These are phyloP conservation scores for Aspergillus tubingensis DNA, from an alignment of 2,329 filamentous ascomycete species.

Conservation along the genomic window DNA sequence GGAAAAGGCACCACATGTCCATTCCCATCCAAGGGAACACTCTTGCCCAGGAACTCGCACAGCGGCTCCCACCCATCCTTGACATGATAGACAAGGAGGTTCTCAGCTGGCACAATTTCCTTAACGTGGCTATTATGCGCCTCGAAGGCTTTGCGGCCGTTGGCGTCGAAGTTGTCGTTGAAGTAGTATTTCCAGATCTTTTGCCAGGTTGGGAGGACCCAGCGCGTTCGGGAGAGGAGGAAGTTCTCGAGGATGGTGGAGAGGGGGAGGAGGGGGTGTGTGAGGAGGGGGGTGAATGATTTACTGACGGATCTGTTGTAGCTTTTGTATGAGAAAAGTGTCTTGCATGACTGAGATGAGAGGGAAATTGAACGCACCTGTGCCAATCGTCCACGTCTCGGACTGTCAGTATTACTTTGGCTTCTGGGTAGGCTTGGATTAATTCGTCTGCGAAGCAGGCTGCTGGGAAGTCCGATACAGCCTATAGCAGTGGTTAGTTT, in stretches of 20 bases:
- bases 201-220: constrained; percentile 13
- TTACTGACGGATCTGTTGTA: too few species aligned
- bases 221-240: neutral
- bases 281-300: constrained; percentile 14
- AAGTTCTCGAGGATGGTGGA: constrained; percentile 10
- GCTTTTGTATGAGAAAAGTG: too few species aligned
- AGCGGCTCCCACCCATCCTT: constrained; percentile 49
- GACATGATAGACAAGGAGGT: constrained; percentile 32
- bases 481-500: neutral
- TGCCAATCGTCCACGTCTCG: constrained; percentile 33
- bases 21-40: constrained; percentile 26
- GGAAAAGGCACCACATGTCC: constrained; percentile 33
- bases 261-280: constrained; percentile 15
- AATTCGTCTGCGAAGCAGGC: constrained; percentile 40
- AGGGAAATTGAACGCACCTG: constrained; percentile 11
- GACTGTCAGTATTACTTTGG: constrained; percentile 37
- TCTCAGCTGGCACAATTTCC: constrained; percentile 21
- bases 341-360: too few species aligned
- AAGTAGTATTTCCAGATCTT: constrained; percentile 11
- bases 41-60: constrained; percentile 44
- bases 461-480: constrained; percentile 32
- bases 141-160: constrained; percentile 18
- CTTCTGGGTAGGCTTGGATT: constrained; percentile 37
- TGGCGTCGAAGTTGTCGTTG: constrained; percentile 18
- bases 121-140: constrained; percentile 26